These are phyloP conservation scores for Neobulgaria alba DNA, from an alignment of 2,329 filamentous ascomycete species.

Conservation along the genomic window DNA sequence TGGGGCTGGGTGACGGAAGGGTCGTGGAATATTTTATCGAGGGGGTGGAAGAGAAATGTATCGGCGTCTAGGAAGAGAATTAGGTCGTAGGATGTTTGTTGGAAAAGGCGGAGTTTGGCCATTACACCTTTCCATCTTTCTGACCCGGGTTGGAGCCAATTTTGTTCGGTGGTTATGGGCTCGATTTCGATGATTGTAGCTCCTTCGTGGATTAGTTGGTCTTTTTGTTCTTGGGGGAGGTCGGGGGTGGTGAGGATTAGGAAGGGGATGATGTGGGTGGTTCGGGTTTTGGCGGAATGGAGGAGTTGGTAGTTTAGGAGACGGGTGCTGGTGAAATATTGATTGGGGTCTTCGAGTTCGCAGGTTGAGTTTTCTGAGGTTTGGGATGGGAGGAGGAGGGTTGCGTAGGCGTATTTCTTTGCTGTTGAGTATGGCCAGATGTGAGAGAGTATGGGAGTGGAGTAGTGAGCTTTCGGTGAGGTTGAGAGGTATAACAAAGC, in stretches of 20 bases:
- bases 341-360: constrained; percentile 3
- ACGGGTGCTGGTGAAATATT: constrained; percentile 29
- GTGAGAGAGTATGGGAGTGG: too few relatives aligned
- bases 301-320: constrained; percentile 31
- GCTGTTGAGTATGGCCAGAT: too few relatives aligned
- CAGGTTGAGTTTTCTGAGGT: neutral
- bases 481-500: too few relatives aligned
- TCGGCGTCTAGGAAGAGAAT: constrained; percentile 33
- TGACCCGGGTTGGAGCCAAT: constrained; percentile 26
- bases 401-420: neutral
- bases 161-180: constrained; percentile 15
- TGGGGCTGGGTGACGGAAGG: constrained; percentile 2
- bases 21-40: constrained; percentile 31
- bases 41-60: constrained; percentile 23
- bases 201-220: constrained; percentile 28
- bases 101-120: constrained; percentile 31
- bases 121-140: constrained; percentile 19
- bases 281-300: constrained; percentile 26
- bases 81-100: constrained; percentile 28
- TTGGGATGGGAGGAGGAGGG: neutral
- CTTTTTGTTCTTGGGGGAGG: constrained; percentile 19
- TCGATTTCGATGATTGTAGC: constrained; percentile 29
- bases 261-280: constrained; percentile 26
- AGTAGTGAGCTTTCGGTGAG: too few relatives aligned
- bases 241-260: constrained; percentile 28